Conservation (phyloP, 805 yeast genomes). For the Metschnikowia orientalis region DNA sequence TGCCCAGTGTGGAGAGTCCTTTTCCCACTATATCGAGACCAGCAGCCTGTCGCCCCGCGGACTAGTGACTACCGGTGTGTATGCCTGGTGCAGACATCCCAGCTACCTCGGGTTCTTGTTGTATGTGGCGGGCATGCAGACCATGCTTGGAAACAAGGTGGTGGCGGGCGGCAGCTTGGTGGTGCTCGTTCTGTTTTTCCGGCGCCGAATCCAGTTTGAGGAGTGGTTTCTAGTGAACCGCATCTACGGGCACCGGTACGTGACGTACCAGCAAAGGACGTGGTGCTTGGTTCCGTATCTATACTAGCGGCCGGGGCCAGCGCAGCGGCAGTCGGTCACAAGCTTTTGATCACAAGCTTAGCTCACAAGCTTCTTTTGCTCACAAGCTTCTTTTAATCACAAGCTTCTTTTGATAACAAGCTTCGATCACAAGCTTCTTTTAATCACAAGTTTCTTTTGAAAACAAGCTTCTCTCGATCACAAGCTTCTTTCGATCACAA, state of each 20-base stretch:
- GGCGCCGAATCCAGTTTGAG: slow-evolving; percentile 30
- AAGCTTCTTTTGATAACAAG: neutral
- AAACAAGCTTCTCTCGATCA: neutral
- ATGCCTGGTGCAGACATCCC: slow-evolving; percentile 31
- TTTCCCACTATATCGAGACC: slow-evolving; percentile 29
- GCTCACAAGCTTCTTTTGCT: neutral
- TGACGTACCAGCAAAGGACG: slow-evolving; percentile 21
- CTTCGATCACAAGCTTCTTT: neutral
- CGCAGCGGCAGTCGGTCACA: no score
- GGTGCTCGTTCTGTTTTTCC: slow-evolving; percentile 26
- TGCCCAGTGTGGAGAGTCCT: slow-evolving; percentile 31
- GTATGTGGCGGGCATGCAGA: slow-evolving; percentile 31
- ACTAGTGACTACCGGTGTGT: slow-evolving; percentile 33
- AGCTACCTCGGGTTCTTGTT: slow-evolving; percentile 36
- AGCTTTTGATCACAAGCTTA: neutral
- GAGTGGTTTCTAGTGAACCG: slow-evolving; percentile 28
- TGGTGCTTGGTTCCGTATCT: slow-evolving; percentile 30
- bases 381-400: neutral
- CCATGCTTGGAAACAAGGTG: slow-evolving; percentile 22
- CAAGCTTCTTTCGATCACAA: neutral
- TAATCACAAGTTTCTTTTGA: neutral
- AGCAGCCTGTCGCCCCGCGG: slow-evolving; percentile 4
- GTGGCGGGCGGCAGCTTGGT: slow-evolving; percentile 16
- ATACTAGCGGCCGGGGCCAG: slow-evolving; percentile 3
- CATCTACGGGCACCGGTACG: slow-evolving; percentile 27